phyloP scores from a whole-genome alignment of 1,284 basidiomycete species.

The Pisolithus thermaeus region DNA sequence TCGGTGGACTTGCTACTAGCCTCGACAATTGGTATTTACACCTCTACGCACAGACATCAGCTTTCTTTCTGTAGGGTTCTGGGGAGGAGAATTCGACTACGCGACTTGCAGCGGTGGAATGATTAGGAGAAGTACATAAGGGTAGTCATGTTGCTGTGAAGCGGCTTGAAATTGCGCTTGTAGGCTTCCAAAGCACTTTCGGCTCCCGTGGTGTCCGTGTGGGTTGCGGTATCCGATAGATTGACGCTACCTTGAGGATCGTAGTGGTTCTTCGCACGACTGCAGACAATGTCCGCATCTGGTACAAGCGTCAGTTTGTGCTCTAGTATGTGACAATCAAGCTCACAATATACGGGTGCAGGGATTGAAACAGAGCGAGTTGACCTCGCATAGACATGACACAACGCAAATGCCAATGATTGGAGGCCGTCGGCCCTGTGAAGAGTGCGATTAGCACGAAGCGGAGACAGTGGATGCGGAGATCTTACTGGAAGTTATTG shows the following conservation, averaged over 20 bases:
- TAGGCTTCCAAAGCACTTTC: conserved; percentile 46
- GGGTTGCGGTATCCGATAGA: conserved; percentile 47
- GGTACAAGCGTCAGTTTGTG: conserved; percentile 3
- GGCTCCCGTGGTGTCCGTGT: conserved; percentile 35
- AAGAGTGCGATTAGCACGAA: conserved; percentile 1
- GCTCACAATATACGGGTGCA: conserved; percentile 76
- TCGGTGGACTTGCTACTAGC: too few relatives aligned
- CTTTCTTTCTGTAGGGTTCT: not conserved
- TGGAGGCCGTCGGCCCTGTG: conserved; percentile 61
- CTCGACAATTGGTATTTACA: not conserved
- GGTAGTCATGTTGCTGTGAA: conserved; percentile 42
- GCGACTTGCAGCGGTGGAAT: not conserved
- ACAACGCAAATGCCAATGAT: conserved; percentile 67
- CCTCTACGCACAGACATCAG: too few relatives aligned
- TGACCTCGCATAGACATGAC: conserved; percentile 76
- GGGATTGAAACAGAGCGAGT: conserved; percentile 82
- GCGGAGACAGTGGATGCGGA: not conserved
- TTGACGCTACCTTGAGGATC: conserved; percentile 53
- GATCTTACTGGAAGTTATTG: conserved; percentile 43
- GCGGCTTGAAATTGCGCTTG: conserved; percentile 49
- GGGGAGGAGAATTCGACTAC: not conserved
- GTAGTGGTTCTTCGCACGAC: conserved; percentile 75
- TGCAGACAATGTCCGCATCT: conserved; percentile 84
- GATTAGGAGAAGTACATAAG: conserved; percentile 64
- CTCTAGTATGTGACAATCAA: not conserved